These are phyloP conservation scores for Litsea cubeba DNA, from an alignment of 164 flowering plant genomes.

Conservation along the genomic window DNA sequence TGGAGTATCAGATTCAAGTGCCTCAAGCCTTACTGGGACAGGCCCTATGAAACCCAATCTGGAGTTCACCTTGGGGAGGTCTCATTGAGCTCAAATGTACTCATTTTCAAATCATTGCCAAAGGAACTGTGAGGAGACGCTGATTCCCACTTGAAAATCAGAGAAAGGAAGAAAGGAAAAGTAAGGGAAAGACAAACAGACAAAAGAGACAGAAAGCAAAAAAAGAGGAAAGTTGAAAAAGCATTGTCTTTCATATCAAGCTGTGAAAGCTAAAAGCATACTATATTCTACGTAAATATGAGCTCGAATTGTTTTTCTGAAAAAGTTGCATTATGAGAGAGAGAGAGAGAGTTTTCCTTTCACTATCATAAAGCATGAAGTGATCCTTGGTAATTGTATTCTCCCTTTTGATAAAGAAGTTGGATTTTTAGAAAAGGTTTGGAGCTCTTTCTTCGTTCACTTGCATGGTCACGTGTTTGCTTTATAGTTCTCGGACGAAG, in stretches of 20 bases:
- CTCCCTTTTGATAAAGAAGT: conserved; percentile 9
- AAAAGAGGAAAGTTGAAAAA: conserved; percentile 1
- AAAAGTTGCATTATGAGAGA: not conserved
- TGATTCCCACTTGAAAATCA: conserved; percentile 51
- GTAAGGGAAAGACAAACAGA: not conserved
- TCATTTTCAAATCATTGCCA: conserved; percentile 56
- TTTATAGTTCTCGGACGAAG: conserved; percentile 8
- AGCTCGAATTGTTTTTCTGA: conserved; percentile 42
- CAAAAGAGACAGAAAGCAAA: not conserved
- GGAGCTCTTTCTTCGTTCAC: conserved; percentile 2
- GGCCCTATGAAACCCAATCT: conserved; percentile 65
- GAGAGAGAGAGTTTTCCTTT: conserved; percentile 5
- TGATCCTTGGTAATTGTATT: conserved; percentile 15
- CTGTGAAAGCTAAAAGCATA: conserved; percentile 36
- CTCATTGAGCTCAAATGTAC: conserved; percentile 41
- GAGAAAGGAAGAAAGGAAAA: conserved; percentile 22
- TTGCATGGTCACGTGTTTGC: conserved; percentile 17
- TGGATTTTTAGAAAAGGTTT: conserved; percentile 2
- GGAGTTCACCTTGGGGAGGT: conserved; percentile 85
- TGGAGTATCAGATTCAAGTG: conserved; percentile 55
- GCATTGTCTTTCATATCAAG: conserved; percentile 31
- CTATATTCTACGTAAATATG: conserved; percentile 55
- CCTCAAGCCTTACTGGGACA: conserved; percentile 28
- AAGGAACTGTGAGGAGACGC: not conserved
- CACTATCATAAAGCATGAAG: conserved; percentile 6